Conservation (phyloP, 805 yeast genomes). For the Barnettozyma wickerhamii region DNA sequence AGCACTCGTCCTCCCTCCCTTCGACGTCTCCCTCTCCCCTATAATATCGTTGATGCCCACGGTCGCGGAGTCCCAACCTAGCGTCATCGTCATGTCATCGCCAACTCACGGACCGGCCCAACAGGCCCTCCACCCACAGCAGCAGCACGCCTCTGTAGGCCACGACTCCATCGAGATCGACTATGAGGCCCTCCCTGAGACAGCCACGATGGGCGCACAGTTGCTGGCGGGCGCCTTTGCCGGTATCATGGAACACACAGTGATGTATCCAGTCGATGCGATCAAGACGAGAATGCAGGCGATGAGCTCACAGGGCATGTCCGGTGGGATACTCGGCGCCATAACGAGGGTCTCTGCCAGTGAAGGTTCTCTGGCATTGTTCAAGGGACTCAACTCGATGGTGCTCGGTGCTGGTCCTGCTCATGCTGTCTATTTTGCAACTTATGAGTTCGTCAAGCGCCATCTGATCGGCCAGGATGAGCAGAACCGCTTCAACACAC, state of each 20-base stretch:
- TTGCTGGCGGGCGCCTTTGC: constrained; percentile 95
- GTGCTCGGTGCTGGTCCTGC: constrained; percentile 99
- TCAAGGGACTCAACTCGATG: constrained; percentile 93
- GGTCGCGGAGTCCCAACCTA: no score
- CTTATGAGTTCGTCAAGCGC: constrained; percentile 69
- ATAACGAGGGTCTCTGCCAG: constrained; percentile 73
- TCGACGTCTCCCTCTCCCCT: no score
- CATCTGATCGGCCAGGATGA: constrained; percentile 31
- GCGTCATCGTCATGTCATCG: neutral
- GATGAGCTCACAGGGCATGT: constrained; percentile 15
- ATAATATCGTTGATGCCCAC: no score
- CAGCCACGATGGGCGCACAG: constrained; percentile 78
- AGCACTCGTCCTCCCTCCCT: no score
- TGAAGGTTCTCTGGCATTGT: constrained; percentile 84
- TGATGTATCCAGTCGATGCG: constrained; percentile 96
- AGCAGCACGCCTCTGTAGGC: neutral
- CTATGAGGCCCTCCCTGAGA: constrained; percentile 87
- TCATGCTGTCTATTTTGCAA: constrained; percentile 94
- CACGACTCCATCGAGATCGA: constrained; percentile 50
- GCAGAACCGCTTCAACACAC: constrained; percentile 52
- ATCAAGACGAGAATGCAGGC: constrained; percentile 90
- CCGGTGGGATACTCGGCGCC: constrained; percentile 53
- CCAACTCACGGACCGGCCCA: neutral
- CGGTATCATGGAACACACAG: constrained; percentile 98
- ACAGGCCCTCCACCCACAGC: neutral